Evolutionary conservation across 345 rosid genomes (phyloP).

Genomic region (Brassica nigra): DNA sequence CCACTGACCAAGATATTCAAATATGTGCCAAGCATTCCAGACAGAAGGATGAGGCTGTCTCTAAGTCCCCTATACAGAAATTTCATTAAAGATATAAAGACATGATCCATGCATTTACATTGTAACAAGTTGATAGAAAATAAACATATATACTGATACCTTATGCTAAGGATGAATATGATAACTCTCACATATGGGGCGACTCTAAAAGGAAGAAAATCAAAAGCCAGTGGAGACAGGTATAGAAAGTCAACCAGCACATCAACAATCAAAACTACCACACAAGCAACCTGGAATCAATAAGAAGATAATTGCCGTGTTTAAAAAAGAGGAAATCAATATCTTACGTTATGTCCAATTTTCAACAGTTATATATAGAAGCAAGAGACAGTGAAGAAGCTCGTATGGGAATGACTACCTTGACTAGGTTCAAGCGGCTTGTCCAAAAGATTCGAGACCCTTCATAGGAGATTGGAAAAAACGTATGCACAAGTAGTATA

Average conservation of each 20-base stretch:
- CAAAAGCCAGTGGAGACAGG: slow-evolving; percentile 68
- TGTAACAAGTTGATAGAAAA: background rate
- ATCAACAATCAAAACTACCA: slow-evolving; percentile 70
- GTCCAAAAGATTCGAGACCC: slow-evolving; percentile 67
- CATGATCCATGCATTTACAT: background rate
- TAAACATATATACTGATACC: slow-evolving; percentile 47
- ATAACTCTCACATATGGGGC: slow-evolving; percentile 90
- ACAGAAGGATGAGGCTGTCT: slow-evolving; percentile 60
- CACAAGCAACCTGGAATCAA: slow-evolving; percentile 66
- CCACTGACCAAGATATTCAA: slow-evolving; percentile 79
- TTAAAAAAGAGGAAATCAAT: background rate
- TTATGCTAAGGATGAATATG: slow-evolving; percentile 67
- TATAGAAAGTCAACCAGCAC: slow-evolving; percentile 69
- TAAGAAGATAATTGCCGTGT: background rate
- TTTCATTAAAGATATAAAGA: background rate
- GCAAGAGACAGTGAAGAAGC: slow-evolving; percentile 18
- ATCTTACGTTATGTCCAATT: background rate
- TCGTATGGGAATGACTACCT: slow-evolving; percentile 49
- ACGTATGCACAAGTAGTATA: slow-evolving; percentile 61
- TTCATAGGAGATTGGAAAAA: slow-evolving; percentile 78
- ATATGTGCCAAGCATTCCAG: slow-evolving; percentile 90
- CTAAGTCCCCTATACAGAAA: slow-evolving; percentile 65
- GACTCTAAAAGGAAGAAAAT: slow-evolving; percentile 74
- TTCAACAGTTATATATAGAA: slow-evolving; percentile 6
- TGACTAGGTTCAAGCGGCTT: slow-evolving; percentile 56